Percentiles rank a stretch among this genome's conserved stretches.
phyloP scores from a whole-genome alignment of 352 stramenopile species.

The Globisporangium takayamanum region DNA sequence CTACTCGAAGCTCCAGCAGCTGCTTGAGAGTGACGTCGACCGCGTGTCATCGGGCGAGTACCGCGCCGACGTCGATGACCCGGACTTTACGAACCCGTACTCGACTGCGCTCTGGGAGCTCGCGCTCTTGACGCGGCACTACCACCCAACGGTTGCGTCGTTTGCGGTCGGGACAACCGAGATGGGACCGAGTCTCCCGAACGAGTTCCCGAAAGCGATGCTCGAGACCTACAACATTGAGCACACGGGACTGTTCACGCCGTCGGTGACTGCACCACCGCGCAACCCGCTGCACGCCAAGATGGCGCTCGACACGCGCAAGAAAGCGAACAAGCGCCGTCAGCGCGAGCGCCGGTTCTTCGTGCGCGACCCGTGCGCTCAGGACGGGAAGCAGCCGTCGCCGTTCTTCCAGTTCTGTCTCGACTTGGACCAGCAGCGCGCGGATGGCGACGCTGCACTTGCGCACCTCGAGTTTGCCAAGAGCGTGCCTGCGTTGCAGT shows the following conservation, averaged over 20 bases:
- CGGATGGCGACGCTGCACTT: not conserved
- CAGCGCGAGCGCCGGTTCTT: conserved; percentile 64
- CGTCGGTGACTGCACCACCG: conserved; percentile 50
- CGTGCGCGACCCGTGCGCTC: conserved; percentile 44
- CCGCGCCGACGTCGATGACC: conserved; percentile 88
- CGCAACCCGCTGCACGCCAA: conserved; percentile 71
- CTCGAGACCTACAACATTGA: conserved; percentile 57
- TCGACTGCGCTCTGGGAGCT: conserved; percentile 93
- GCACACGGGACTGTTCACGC: conserved; percentile 37
- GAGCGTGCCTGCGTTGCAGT: not conserved
- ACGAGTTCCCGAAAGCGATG: conserved; percentile 56
- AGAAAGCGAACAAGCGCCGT: conserved; percentile 29
- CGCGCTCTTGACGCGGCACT: conserved; percentile 79
- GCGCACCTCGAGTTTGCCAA: conserved; percentile 16
- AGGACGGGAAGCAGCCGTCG: conserved; percentile 20
- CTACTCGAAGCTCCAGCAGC: conserved; percentile 91
- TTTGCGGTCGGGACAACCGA: conserved; percentile 63
- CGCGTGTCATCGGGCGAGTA: conserved; percentile 92
- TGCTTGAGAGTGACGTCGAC: conserved; percentile 95
- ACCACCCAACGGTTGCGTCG: conserved; percentile 70
- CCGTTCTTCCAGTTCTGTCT: conserved; percentile 33
- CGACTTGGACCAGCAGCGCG: conserved; percentile 16
- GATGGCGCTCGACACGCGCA: conserved; percentile 34
- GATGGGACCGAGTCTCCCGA: conserved; percentile 52
- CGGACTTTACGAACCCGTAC: conserved; percentile 94